Evolutionary conservation across 768 basidiomycete genomes (phyloP), one percentile per base, ranked within the genome.

Genomic region (Amanita rubescens): DNA sequence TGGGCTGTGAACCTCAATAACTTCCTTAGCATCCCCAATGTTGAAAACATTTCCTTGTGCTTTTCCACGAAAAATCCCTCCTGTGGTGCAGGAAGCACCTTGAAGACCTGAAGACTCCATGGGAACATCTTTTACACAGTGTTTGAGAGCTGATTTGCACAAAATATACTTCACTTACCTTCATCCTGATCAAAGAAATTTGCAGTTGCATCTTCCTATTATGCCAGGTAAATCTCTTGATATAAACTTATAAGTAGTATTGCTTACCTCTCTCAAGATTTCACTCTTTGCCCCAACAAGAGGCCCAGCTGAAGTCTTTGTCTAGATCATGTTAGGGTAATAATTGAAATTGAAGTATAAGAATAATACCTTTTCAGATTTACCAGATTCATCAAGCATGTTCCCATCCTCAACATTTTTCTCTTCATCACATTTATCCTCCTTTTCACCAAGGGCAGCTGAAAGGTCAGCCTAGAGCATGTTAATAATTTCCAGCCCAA

Each of bases 1-100:
- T 17, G 3, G 10, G 38, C 22, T 50, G 19, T 41, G 25, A 49
- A 7, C 48, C 20, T 33, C 45, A 6, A n/a, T 7, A 12, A 46
- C 14, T 30, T 46, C 45, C 22, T 25, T 25, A 9, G 45, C 22
- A 54, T 60, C 59, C 46, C 48, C 59, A 41, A 51, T 51, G 27
- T 60, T 60, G n/a, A 39, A 55, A 43, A 44, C 42, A 60, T 60
- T 60, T n/a, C 59, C 59, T 14, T 48, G 30, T 27, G 59, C 58
- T 11, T 41, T 33, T 6, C 58, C 59, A 47, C 52, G 41, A 35
- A 48, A 42, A 53, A 55, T 42, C 4, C 59, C 59, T 45, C 59
- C 59, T 38, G 34, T 55, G 39, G 44, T 49, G 14, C 39, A 25
- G 8, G 58, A 59, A n/a, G 58, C 45, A 41, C 56, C 58, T 41